Conservation (phyloP, 345 rosid genomes). For the Brassica incana region DNA sequence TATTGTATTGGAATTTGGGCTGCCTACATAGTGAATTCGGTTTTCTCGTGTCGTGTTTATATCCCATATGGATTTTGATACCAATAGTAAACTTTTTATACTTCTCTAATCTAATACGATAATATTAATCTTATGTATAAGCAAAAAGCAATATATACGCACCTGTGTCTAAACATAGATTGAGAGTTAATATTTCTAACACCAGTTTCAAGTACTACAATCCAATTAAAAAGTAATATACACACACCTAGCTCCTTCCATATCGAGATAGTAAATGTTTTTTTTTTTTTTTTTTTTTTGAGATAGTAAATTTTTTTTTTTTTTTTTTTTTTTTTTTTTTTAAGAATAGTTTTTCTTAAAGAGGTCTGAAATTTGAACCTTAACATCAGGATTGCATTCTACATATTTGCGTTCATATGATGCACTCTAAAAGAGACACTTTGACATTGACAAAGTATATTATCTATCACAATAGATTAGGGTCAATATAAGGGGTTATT, state of each 20-base stretch:
- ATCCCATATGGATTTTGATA: background rate
- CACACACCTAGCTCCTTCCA: background rate
- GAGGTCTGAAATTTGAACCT: background rate
- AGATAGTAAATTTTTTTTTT: too few relatives aligned
- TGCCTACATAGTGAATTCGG: background rate
- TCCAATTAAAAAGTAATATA: background rate
- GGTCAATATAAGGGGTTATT: background rate
- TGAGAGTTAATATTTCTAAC: background rate
- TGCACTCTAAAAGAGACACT: background rate
- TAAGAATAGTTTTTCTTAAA: background rate
- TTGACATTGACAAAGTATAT: background rate
- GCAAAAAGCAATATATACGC: background rate
- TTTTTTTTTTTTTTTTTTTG: too few relatives aligned
- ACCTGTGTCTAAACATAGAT: background rate
- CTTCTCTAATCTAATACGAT: background rate
- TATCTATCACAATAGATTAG: background rate
- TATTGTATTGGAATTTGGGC: background rate
- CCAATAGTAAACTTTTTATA: too few relatives aligned
- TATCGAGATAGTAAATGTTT: background rate
- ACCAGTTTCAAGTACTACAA: background rate
- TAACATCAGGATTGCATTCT: background rate
- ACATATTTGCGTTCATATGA: background rate
- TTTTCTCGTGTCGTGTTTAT: too few relatives aligned
- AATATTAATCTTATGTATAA: background rate
- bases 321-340: too few relatives aligned